Evolutionary conservation across 2,329 filamentous ascomycete species (phyloP), one percentile per base, ranked within the genome.

Genomic region (Tothia fuscella): DNA sequence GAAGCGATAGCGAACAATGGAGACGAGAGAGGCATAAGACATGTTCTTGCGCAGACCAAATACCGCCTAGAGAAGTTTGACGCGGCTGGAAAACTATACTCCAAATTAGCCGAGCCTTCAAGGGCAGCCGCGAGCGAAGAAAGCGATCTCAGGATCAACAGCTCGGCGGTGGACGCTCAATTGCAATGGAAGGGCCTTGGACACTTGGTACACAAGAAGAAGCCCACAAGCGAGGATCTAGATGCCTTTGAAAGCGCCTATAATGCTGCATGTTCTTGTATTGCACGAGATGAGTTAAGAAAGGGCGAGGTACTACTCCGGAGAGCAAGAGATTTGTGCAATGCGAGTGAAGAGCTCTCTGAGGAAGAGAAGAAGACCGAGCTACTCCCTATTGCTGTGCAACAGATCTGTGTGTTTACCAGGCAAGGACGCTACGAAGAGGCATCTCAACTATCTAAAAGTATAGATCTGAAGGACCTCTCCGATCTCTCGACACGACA

Each of bases 201-300:
- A 14, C 60, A 71, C 44, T 54, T 67, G 26, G 67, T 67, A 28
- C 61, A 64, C 45, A 70, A 68, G 49, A 72, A 74, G 57, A 74
- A 74, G 53, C 65, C 71, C 6, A 62, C 63, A 5, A 64, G 70
- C 45, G 75, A 78, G 46, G 76, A 83, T 51, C 61, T 82, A 20
- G 81, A 87, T 47, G 74, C 79, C 2, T 91, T 91, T 51, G 85
- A 91, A 63, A 79, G 81, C 20, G 79, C 82, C 9, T 93, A 84
- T 63, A 93, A 93, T 58, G 72, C 76, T 19, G 84, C 82, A 6
- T 89, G 83, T 56, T 71, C 71, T 16, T 76, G 74, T 56, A 78
- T 91, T 51, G 80, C 81, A 12, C 68, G 75, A 35, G 80, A 77
- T 6, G 78, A 83, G 50, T 65, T 83, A 28, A 68, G 63, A 4